Evolutionary conservation across 139 green algal genomes (phyloP), one percentile per base, ranked within the genome.

Genomic region (Ulvella scutata): DNA sequence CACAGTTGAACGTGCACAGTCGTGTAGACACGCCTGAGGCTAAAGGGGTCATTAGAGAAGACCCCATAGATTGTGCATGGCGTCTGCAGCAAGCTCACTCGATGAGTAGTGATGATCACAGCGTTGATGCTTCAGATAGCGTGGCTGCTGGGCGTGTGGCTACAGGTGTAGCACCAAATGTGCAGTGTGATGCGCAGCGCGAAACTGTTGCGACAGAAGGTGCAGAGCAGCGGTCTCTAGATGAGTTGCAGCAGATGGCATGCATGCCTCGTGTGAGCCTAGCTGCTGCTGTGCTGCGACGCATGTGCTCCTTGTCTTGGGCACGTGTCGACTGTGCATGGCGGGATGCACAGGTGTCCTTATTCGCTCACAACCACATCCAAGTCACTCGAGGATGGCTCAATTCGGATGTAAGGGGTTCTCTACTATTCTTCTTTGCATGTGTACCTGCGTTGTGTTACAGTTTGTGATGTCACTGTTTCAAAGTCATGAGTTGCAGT

Each of bases 271-370:
- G 13, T 59, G 40, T 59, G n/a, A n/a, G n/a, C n/a, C n/a, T n/a
- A n/a, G n/a, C 51, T 31, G 9, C 20, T 6, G 17, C 33, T 6
- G 75, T 81, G 40, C 43, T 87, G 73, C 31, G 39, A n/a, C 38
- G 60, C 39, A 72, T 91, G 75, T 76, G 82, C 75, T 43, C 72
- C 38, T 79, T 94, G 51, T 75, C 78, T 1, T 96, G 90, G 90
- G 80, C 89, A 21, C 84, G 90, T 2, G 83, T 96, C 60, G 89
- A 96, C 85, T 90, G 4, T 86, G 81, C 74, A 92, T 90, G 76
- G 38, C 51, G 43, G 21, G 82, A 75, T 38, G 78, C 76, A 2
- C 17, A n/a, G 38, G 62, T 86, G 29, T 61, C 76, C 3, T 72
- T 82, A 34, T 80, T 87, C 37, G 73, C 74, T 2, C 80, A 85